A percentile compares a stretch with the other conserved stretches of the same genome.
Conservation (phyloP, 805 yeast genomes). For the Wickerhamiella shivajii region DNA sequence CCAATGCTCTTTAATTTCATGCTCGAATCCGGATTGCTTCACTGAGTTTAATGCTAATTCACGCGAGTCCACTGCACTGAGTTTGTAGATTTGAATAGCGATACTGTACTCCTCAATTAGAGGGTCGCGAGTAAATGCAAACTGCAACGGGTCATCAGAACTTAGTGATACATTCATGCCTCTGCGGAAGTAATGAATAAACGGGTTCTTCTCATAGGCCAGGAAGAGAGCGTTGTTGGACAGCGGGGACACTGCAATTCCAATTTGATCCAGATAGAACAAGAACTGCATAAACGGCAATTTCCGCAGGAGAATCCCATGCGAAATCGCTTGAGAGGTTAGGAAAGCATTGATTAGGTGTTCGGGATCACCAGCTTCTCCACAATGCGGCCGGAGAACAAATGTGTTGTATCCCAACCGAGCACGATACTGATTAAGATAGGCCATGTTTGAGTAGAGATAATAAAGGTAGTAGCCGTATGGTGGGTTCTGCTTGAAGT, state of each 20-base stretch:
- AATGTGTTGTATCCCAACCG: conserved; percentile 70
- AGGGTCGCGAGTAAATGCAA: conserved; percentile 93
- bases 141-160: conserved; percentile 95
- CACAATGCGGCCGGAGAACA: conserved; percentile 95
- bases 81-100: conserved; percentile 93
- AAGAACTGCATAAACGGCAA: conserved; percentile 90
- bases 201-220: conserved; percentile 95
- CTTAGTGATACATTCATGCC: conserved; percentile 91
- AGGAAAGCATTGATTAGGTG: conserved; percentile 83
- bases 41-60: conserved; percentile 92
- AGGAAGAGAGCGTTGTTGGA: conserved; percentile 92
- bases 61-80: conserved; percentile 93
- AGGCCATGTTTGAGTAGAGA: conserved; percentile 69
- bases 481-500: conserved; percentile 73
- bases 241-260: conserved; percentile 96
- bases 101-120: conserved; percentile 94
- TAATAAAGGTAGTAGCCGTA: conserved; percentile 90
- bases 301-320: conserved; percentile 85
- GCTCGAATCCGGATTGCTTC: conserved; percentile 86
- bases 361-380: conserved; percentile 99
- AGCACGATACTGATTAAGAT: conserved; percentile 72
- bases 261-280: conserved; percentile 86
- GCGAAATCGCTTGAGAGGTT: conserved; percentile 84
- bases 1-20: conserved; percentile 80
- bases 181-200: conserved; percentile 75